Evolutionary conservation across 2,329 filamentous ascomycete species (phyloP).

Genomic region (Alternaria arbusti): DNA sequence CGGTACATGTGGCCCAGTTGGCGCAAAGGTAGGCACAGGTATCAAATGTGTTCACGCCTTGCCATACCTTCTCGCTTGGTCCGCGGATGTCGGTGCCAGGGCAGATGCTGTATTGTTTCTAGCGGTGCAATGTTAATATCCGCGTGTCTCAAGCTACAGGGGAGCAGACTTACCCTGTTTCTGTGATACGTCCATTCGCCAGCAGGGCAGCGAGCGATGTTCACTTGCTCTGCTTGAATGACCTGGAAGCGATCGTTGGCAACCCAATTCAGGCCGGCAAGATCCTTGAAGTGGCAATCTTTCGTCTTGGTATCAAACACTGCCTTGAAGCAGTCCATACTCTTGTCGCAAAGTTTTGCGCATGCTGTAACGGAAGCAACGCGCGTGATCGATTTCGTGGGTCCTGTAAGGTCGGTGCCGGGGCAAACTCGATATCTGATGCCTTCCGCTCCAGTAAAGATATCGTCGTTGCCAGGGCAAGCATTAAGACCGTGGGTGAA

Average conservation of each 20-base stretch:
- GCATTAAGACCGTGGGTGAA: conserved; percentile 24
- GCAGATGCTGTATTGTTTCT: conserved; percentile 33
- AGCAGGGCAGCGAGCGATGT: conserved; percentile 32
- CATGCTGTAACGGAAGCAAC: conserved; percentile 28
- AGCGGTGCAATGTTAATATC: background rate
- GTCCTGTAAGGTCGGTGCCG: conserved; percentile 26
- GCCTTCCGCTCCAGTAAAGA: conserved; percentile 24
- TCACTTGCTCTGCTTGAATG: conserved; percentile 31
- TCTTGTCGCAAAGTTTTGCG: conserved; percentile 26
- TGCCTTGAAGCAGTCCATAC: conserved; percentile 33
- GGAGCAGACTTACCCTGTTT: conserved; percentile 19
- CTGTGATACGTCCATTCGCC: conserved; percentile 24
- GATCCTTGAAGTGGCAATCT: conserved; percentile 32
- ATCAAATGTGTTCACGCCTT: conserved; percentile 16
- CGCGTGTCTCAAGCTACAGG: background rate
- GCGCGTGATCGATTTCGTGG: conserved; percentile 16
- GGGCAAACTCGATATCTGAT: conserved; percentile 31
- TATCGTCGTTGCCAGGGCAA: conserved; percentile 26
- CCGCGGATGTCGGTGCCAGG: conserved; percentile 33
- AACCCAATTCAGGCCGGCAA: conserved; percentile 26
- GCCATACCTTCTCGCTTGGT: conserved; percentile 20
- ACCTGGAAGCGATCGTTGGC: conserved; percentile 25
- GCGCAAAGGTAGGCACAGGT: conserved; percentile 34
- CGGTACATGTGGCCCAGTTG: conserved; percentile 21
- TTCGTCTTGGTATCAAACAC: conserved; percentile 30